Base-by-base conservation (phyloP, 306 rosid species). In the Castanea sativa region DNA sequence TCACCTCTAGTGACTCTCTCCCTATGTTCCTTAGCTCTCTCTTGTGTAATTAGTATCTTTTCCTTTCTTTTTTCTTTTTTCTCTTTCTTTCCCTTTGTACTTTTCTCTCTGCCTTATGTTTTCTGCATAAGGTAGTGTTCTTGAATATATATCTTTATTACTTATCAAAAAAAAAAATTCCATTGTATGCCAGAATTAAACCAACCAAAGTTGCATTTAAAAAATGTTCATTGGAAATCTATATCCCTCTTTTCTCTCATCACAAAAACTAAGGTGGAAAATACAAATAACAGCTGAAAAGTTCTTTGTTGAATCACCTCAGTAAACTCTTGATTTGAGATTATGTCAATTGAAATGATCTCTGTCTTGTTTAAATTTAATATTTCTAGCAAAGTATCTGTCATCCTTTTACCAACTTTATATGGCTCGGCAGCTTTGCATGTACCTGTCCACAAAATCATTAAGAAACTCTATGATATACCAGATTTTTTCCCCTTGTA, bases 271-370 rank as follows among this genome's bases (percentile, higher is more conserved):
- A 69, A 30, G 32, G 51, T n/a, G 51, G 4, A 59, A 55, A 11
- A 55, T 64, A 61, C 45, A 55, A 35, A 14, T 58, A 53, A 14
- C 57, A 75, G 21, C 30, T 7, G 13, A 53, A 71, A 45, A 45
- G 68, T n/a, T 72, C 20, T 33, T 41, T 60, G 78, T 73, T 79
- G 75, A 85, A 89, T 86, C 87, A 94, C 99, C 99, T 96, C 98
- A 15, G 98, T 90, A 83, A 96, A 96, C 83, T 96, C 99, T 88
- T 96, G 99, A 86, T 96, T 96, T 75, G 99, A 96, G 90, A 96
- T 96, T 55, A 96, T 91, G 87, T 93, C 99, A 78, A 87, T 87
- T 18, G 99, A 87, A 74, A 96, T 84, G 74, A 91, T 86, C 92
- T 96, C 99, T 78, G 90, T 93, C 93, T 96, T 96, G 93, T 91